These are phyloP conservation scores for Apiospora arundinis DNA, from an alignment of 2,329 filamentous ascomycete species.

Conservation along the genomic window DNA sequence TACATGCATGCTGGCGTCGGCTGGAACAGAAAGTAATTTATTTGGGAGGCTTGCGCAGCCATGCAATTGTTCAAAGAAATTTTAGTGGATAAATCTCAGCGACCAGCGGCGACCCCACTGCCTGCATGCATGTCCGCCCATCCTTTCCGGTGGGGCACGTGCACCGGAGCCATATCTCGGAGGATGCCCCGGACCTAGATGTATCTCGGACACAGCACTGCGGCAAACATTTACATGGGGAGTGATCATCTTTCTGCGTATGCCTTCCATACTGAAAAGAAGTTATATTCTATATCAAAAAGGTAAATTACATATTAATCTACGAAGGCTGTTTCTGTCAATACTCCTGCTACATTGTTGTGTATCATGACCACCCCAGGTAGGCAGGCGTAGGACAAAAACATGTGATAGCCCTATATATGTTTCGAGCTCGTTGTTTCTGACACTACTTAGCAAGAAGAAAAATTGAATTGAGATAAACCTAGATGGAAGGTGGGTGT, in stretches of 20 bases:
- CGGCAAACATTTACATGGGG: no score
- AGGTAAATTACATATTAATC: no score
- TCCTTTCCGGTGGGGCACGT: not conserved
- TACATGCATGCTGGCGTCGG: slow-evolving; percentile 11
- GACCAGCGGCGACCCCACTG: slow-evolving; percentile 6
- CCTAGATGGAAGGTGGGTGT: not conserved
- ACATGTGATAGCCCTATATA: not conserved
- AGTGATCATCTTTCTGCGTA: no score
- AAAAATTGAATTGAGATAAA: not conserved
- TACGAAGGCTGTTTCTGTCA: not conserved
- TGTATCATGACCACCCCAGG: not conserved
- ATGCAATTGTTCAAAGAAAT: not conserved
- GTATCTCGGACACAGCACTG: not conserved
- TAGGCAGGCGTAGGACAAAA: not conserved
- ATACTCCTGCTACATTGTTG: not conserved
- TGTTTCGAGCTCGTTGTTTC: not conserved
- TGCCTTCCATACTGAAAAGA: no score
- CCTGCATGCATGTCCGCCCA: not conserved
- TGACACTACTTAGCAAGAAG: not conserved
- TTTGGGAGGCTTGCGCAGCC: slow-evolving; percentile 6
- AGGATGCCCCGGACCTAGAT: not conserved
- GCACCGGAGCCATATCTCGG: not conserved
- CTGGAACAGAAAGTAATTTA: not conserved
- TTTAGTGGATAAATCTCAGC: slow-evolving; percentile 9
- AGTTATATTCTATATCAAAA: no score